Evolutionary conservation across 2,329 filamentous ascomycete genomes (phyloP).

Genomic region (Alternaria panax): DNA sequence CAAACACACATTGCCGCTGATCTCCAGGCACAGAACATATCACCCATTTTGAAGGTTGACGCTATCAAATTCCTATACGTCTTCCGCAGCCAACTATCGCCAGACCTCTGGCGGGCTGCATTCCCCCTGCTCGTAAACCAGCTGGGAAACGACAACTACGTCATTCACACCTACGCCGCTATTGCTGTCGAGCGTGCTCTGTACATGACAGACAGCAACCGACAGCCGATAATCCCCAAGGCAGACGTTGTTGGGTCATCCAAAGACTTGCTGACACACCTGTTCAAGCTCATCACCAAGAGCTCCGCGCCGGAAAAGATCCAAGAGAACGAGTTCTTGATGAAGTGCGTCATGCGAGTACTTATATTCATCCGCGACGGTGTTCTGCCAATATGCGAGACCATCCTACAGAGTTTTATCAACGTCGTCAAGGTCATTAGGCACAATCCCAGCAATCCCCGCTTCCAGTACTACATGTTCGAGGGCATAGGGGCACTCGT

Average conservation of each 20-base stretch:
- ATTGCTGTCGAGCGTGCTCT: slow-evolving; percentile 95
- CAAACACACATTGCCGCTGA: slow-evolving; percentile 91
- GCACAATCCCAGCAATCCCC: slow-evolving; percentile 93
- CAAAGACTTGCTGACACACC: slow-evolving; percentile 84
- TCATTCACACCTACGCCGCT: slow-evolving; percentile 96
- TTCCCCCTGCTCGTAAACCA: slow-evolving; percentile 92
- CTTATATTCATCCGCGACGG: slow-evolving; percentile 91
- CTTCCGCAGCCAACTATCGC: slow-evolving; percentile 93
- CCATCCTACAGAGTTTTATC: slow-evolving; percentile 82
- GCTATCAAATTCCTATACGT: slow-evolving; percentile 98
- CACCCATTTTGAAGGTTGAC: slow-evolving; percentile 93
- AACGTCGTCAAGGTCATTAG: slow-evolving; percentile 91
- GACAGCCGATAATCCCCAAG: slow-evolving; percentile 80
- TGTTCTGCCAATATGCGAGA: slow-evolving; percentile 75
- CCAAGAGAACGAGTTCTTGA: slow-evolving; percentile 98
- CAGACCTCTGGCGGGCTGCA: slow-evolving; percentile 88
- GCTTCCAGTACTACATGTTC: slow-evolving; percentile 99
- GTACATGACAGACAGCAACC: slow-evolving; percentile 78
- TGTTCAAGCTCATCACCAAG: slow-evolving; percentile 90
- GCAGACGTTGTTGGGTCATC: slow-evolving; percentile 80
- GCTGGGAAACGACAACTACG: slow-evolving; percentile 87
- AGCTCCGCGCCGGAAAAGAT: slow-evolving; percentile 87
- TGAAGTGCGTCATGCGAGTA: slow-evolving; percentile 98
- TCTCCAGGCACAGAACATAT: slow-evolving; percentile 72
- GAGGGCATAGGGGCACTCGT: slow-evolving; percentile 92